Evolutionary conservation across 257 asterid genomes (phyloP), one percentile per base, ranked within the genome.

Genomic region (Fraxinus anomala): DNA sequence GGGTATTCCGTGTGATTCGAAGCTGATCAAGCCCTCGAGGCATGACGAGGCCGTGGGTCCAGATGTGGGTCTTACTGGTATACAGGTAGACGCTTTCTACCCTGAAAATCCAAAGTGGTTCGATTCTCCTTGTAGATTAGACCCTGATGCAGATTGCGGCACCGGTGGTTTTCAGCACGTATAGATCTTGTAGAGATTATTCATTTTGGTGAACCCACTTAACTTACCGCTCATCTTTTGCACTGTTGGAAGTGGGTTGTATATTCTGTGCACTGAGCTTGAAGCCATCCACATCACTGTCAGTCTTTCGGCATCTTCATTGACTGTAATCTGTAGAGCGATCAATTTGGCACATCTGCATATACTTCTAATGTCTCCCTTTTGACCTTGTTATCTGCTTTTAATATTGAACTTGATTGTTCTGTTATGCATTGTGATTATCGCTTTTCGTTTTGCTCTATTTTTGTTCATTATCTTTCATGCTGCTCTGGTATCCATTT

Each of bases 101-200:
- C 91, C 89, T 6, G 98, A 93, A 84, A 91, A 92, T 83, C 97
- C 96, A 33, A 95, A 95, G 88, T 95, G 99, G 99, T 95, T 89
- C 11, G 99, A 94, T 76, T 92, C 97, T 51, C 96, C 97, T 59
- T 91, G 97, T 88, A 94, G 85, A 37, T 85, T 94, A 82, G 98
- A 91, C 83, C 89, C 96, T 6, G 86, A 86, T 72, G 66, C 92
- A 74, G 98, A 93, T 80, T 89, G 96, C 76, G 88, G 94, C 39
- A 94, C 88, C 71, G 86, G 90, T 68, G 97, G 89, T 75, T 91
- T 91, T 89, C 87, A 90, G 86, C 97, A 87, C 81, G 96, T 90
- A 88, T 91, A 81, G 80, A 90, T 89, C 34, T 87, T 89, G 80
- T 92, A 94, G 93, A 84, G 89, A 80, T 78, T 49, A 40, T 78